phyloP scores from a whole-genome alignment of 768 basidiomycete genomes.

The Filobasidium wieringae region DNA sequence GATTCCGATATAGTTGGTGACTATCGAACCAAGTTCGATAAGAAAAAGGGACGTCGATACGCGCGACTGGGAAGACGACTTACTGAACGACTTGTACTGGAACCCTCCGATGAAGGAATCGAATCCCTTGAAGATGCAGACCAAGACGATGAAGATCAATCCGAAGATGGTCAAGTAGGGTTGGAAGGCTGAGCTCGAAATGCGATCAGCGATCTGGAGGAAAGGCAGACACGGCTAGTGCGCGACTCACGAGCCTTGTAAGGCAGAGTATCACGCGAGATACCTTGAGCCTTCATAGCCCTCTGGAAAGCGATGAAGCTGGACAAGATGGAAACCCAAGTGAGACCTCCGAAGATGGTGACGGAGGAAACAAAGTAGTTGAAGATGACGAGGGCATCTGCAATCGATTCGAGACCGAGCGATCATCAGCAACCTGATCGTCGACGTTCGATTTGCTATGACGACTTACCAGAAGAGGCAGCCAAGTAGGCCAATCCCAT shows the following conservation, averaged over 20 bases:
- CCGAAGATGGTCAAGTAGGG: conserved; percentile 64
- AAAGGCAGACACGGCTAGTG: neutral
- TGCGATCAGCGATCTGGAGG: conserved; percentile 6
- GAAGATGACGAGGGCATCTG: conserved; percentile 28
- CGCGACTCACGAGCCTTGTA: conserved; percentile 32
- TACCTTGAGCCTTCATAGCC: conserved; percentile 34
- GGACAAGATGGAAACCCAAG: conserved; percentile 5
- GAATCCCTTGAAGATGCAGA: conserved; percentile 51
- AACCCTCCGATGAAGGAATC: conserved; percentile 53
- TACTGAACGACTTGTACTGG: conserved; percentile 40
- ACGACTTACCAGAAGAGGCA: conserved; percentile 47
- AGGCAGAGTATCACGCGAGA: conserved; percentile 45
- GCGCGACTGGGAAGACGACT: neutral
- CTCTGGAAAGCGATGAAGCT: conserved; percentile 13
- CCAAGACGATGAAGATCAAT: conserved; percentile 49
- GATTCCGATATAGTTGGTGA: conserved; percentile 40
- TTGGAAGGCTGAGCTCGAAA: no score
- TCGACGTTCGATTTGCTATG: no score
- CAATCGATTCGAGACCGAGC: no score
- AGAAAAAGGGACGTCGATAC: no score
- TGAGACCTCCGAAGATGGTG: conserved; percentile 11
- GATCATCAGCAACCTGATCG: no score
- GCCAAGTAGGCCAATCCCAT: conserved; percentile 55
- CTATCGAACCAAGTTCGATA: neutral
- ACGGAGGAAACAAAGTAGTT: conserved; percentile 19